phyloP scores from a whole-genome alignment of 352 stramenopile genomes.

The Globisporangium echinulatum region DNA sequence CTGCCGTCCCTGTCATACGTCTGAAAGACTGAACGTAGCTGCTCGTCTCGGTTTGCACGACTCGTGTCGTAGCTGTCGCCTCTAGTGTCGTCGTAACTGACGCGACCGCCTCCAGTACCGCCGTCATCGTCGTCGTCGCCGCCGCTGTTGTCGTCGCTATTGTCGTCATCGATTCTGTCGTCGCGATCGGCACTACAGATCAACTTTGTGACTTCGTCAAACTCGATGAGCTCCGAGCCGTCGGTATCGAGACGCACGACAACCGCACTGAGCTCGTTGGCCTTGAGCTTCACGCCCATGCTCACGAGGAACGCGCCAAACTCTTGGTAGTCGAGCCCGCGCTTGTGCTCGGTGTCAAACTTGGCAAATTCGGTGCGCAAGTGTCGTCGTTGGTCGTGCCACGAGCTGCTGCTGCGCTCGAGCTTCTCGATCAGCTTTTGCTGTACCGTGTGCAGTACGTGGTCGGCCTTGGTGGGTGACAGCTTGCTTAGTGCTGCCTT shows the following conservation, averaged over 20 bases:
- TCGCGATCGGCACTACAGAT: not conserved
- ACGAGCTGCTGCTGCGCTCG: constrained; percentile 4
- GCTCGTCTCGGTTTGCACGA: not conserved
- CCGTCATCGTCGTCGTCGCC: not conserved
- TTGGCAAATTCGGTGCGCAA: constrained; percentile 36
- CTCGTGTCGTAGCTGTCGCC: no score
- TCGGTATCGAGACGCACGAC: constrained; percentile 37
- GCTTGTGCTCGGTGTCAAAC: constrained; percentile 44
- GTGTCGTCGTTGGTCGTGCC: constrained; percentile 7
- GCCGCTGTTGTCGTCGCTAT: not conserved
- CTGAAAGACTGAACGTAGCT: constrained; percentile 22
- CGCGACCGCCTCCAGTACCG: no score
- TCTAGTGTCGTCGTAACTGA: no score
- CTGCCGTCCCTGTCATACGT: constrained; percentile 33
- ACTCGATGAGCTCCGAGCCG: constrained; percentile 35
- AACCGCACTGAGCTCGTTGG: constrained; percentile 28
- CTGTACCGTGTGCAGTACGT: constrained; percentile 18
- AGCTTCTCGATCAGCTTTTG: constrained; percentile 22
- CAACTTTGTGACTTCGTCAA: constrained; percentile 34
- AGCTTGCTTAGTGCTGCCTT: not conserved
- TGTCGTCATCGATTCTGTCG: not conserved
- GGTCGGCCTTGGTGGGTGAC: constrained; percentile 10
- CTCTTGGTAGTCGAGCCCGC: constrained; percentile 49
- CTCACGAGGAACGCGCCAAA: constrained; percentile 49
- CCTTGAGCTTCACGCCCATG: constrained; percentile 49